Evolutionary conservation across 2,329 filamentous ascomycete species (phyloP).

Genomic region (Sphaceloma murrayae): DNA sequence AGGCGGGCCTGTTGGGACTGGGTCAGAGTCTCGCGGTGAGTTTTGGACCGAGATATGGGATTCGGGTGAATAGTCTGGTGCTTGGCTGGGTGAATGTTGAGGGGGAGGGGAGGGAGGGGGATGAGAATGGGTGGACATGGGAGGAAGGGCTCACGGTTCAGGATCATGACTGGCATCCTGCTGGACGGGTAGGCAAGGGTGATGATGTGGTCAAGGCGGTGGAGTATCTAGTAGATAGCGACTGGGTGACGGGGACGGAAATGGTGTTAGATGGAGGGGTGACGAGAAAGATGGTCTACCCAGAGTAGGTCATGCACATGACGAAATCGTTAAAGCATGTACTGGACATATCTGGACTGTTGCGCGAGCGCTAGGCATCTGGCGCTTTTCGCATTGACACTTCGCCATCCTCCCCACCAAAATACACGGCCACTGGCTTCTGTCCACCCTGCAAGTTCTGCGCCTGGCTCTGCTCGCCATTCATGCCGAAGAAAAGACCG

Average conservation of each 20-base stretch:
- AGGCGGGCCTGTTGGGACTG: constrained; percentile 43
- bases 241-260: constrained; percentile 39
- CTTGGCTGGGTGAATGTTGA: constrained; percentile 46
- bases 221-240: constrained; percentile 33
- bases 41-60: constrained; percentile 34
- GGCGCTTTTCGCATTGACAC: constrained; percentile 28
- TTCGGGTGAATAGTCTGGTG: constrained; percentile 42
- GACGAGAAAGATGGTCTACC: constrained; percentile 38
- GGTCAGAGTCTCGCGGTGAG: constrained; percentile 42
- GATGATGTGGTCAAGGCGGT: constrained; percentile 38
- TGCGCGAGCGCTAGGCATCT: background rate
- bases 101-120: constrained; percentile 34
- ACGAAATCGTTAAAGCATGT: background rate
- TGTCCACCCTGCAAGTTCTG: constrained; percentile 60
- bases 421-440: constrained; percentile 89
- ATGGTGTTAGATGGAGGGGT: constrained; percentile 40
- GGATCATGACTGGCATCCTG: constrained; percentile 42
- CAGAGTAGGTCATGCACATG: constrained; percentile 21
- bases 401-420: constrained; percentile 64
- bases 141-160: constrained; percentile 38
- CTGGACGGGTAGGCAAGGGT: constrained; percentile 42
- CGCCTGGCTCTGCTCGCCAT: constrained; percentile 58
- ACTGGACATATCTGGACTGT: background rate
- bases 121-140: constrained; percentile 36
- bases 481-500: constrained; percentile 76